A percentile compares a stretch with the other conserved stretches of the same genome.
Evolutionary conservation across 176 grass and related monocot genomes (phyloP).

Genomic region (Zea luxurians): DNA sequence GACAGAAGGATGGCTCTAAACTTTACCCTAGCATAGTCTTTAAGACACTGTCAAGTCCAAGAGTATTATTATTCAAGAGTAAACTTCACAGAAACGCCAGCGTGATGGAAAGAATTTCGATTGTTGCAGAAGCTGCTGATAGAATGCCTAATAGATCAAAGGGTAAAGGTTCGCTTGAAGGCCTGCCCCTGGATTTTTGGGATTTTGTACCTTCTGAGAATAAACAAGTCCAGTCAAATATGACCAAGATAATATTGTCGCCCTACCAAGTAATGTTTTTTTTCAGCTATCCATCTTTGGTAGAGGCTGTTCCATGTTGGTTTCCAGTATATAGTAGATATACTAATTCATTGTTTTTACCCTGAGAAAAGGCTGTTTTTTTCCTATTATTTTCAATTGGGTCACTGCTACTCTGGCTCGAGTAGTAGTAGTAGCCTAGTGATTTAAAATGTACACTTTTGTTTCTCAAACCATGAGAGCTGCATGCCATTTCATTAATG

Average conservation of each 20-base stretch:
- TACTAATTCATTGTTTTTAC: not conserved
- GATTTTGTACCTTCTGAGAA: slow-evolving; percentile 73
- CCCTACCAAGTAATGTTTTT: slow-evolving; percentile 79
- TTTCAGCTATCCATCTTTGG: slow-evolving; percentile 39
- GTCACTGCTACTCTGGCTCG: slow-evolving; percentile 23
- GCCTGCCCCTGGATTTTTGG: slow-evolving; percentile 81
- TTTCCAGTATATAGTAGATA: slow-evolving; percentile 7
- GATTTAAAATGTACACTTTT: slow-evolving; percentile 4
- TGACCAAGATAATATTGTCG: slow-evolving; percentile 61
- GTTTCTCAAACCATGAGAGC: too few species aligned
- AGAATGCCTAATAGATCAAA: slow-evolving; percentile 63
- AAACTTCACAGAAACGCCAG: slow-evolving; percentile 26
- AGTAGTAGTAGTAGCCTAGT: not conserved
- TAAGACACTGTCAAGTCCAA: slow-evolving; percentile 44
- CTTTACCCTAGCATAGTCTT: slow-evolving; percentile 68
- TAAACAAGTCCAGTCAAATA: slow-evolving; percentile 46
- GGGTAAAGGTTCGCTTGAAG: slow-evolving; percentile 54
- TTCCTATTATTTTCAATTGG: slow-evolving; percentile 11
- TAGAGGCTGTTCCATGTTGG: slow-evolving; percentile 20
- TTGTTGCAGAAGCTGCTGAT: slow-evolving; percentile 71
- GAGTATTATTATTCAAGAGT: slow-evolving; percentile 44
- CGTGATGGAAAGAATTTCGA: slow-evolving; percentile 61
- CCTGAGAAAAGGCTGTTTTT: slow-evolving; percentile 18
- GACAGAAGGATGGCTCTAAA: slow-evolving; percentile 60
- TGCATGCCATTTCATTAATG: too few species aligned